Base-by-base conservation (phyloP, 768 basidiomycete genomes). In the Leccinum pellstonianum region DNA sequence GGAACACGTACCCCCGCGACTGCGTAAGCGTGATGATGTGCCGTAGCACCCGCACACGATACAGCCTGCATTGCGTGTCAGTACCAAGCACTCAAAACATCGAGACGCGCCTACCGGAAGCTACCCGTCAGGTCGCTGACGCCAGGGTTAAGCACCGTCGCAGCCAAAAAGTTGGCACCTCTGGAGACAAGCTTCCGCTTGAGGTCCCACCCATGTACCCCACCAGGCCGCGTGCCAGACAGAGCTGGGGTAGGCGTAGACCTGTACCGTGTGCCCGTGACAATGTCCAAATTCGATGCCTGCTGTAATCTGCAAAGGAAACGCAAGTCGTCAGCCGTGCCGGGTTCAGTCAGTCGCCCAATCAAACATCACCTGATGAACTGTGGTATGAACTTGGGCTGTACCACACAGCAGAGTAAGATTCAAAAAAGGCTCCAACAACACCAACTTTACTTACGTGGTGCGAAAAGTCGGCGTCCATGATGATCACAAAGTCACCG, bases 381-480 rank as follows among this genome's bases (percentile, higher is more conserved):
- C 73, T 95, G 88, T 5, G 92, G 93, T 58, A 96, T 95, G 72
- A 95, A 96, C 76, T 95, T 96, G 43, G 94, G 94, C 94, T 95
- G 56, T n/a, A 9, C 8, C 37, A 25, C 38, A 41, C 38, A 4
- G 3, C 23, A 33, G 47, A 25, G 55, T 68, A 38, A 63, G 55
- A 52, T 56, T 29, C 48, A 23, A 29, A 31, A 31, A 52, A 27
- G 25, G 49, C 46, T 2, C 14, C 33, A 10, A 31, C n/a, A 2
- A 2, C 4, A 29, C 17, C 1, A 29, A 54, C 19, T 8, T 5
- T 46, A 76, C 89, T 49, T 76, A 93, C 93, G 65, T 96, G 94
- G 69, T 96, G 94, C 5, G 93, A 95, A 75, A 96, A 95, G 76
- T 96, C 94, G 54, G 94, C 94, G 67, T 96, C 94, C 94, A 96